Evolutionary conservation across 1,139 yeast genomes (phyloP).

Genomic region (Eremothecium cymbalariae): DNA sequence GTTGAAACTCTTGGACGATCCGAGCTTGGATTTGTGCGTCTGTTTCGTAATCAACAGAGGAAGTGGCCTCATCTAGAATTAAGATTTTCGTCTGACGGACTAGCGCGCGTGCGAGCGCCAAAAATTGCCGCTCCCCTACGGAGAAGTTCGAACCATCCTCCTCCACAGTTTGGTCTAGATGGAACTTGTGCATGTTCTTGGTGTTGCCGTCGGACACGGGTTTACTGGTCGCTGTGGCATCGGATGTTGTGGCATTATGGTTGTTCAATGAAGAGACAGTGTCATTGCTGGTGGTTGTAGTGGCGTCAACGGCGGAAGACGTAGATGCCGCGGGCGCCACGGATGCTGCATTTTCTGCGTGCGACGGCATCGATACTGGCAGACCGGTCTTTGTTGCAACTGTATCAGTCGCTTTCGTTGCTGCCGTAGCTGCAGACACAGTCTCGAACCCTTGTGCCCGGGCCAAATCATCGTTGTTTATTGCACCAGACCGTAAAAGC

Average conservation of each 20-base stretch:
- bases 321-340: not conserved
- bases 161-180: conserved; percentile 56
- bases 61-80: conserved; percentile 76
- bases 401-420: too few species aligned
- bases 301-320: too few species aligned
- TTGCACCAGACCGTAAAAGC: conserved; percentile 54
- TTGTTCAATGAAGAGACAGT: too few species aligned
- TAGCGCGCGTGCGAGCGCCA: conserved; percentile 70
- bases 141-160: conserved; percentile 72
- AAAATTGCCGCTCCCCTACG: conserved; percentile 67
- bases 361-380: too few species aligned
- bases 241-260: too few species aligned
- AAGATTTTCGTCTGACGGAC: conserved; percentile 61
- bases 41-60: conserved; percentile 73
- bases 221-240: not conserved
- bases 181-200: conserved; percentile 46
- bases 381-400: too few species aligned
- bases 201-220: conserved; percentile 5
- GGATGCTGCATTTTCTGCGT: too few species aligned
- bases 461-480: conserved; percentile 36
- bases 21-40: conserved; percentile 63
- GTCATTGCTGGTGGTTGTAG: too few species aligned
- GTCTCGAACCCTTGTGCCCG: conserved; percentile 25
- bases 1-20: conserved; percentile 49
- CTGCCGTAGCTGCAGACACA: too few species aligned